Percentiles rank a stretch among this genome's conserved stretches.
Evolutionary conservation across 768 basidiomycete species (phyloP).

Genomic region (Amanita thiersii): DNA sequence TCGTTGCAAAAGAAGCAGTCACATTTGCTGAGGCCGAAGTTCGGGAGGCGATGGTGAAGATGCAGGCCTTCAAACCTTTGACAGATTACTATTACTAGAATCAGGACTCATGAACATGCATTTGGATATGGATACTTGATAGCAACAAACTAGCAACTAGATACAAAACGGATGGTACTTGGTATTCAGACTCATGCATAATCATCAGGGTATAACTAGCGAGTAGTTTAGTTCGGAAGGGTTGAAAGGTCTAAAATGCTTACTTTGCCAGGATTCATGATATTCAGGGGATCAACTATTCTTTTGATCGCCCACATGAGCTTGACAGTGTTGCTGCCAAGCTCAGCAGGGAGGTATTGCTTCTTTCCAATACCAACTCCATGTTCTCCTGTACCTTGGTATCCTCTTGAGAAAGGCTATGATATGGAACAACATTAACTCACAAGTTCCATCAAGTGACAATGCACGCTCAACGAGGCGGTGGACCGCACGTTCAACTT

Average conservation of each 20-base stretch:
- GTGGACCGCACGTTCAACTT: conserved; percentile 54
- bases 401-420: no score
- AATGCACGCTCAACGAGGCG: conserved; percentile 67
- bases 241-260: conserved; percentile 1
- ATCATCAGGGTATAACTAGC: conserved; percentile 28
- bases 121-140: no score
- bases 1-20: conserved; percentile 62
- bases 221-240: conserved; percentile 4
- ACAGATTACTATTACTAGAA: conserved; percentile 5
- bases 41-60: conserved; percentile 64
- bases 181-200: background rate
- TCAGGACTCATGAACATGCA: no score
- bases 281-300: conserved; percentile 68
- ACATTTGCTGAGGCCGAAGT: conserved; percentile 69
- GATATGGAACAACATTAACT: conserved; percentile 16
- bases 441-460: conserved; percentile 70
- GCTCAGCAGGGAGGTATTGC: conserved; percentile 74
- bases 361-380: conserved; percentile 85
- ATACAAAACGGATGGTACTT: background rate
- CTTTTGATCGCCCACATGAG: conserved; percentile 83
- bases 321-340: conserved; percentile 74
- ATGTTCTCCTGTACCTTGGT: conserved; percentile 74
- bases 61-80: conserved; percentile 36
- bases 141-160: no score
- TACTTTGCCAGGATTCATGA: conserved; percentile 85